A percentile compares a stretch with the other conserved stretches of the same genome.
These are phyloP conservation scores for Daedaleopsis sinensis DNA, from an alignment of 768 basidiomycete genomes.

Conservation along the genomic window DNA sequence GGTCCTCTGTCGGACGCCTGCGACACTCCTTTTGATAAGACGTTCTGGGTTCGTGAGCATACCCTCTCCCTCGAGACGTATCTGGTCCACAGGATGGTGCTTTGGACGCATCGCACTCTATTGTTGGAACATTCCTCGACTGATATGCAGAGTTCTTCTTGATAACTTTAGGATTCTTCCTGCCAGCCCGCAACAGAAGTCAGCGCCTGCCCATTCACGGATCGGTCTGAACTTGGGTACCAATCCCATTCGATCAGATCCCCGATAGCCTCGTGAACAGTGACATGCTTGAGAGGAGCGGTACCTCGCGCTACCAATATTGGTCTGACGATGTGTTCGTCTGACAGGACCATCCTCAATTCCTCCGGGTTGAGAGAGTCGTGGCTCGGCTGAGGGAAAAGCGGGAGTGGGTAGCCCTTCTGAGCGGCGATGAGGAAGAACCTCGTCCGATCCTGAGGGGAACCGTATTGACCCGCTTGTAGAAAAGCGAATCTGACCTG, in stretches of 20 bases:
- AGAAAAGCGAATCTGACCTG: constrained; percentile 46
- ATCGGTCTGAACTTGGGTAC: constrained; percentile 38
- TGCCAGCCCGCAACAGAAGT: constrained; percentile 1
- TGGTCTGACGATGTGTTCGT: constrained; percentile 42
- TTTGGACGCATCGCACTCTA: constrained; percentile 41
- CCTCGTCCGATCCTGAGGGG: constrained; percentile 47
- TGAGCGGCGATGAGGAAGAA: constrained; percentile 53
- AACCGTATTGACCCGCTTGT: constrained; percentile 51
- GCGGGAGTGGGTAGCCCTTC: constrained; percentile 38
- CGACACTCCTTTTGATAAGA: constrained; percentile 53
- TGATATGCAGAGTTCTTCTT: not conserved
- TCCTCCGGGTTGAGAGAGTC: constrained; percentile 40
- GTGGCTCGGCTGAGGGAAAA: constrained; percentile 47
- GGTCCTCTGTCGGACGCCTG: constrained; percentile 43
- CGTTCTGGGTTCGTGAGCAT: constrained; percentile 29
- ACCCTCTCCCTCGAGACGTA: constrained; percentile 16
- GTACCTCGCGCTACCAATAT: constrained; percentile 51
- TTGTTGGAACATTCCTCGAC: constrained; percentile 18
- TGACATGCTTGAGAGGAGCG: constrained; percentile 52
- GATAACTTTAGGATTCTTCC: constrained; percentile 34
- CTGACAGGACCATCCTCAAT: constrained; percentile 56
- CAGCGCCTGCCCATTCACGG: not conserved
- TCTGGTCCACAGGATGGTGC: constrained; percentile 35
- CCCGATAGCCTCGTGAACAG: constrained; percentile 71
- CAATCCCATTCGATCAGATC: constrained; percentile 78